Percentiles rank a stretch among this genome's conserved stretches.
These are phyloP conservation scores for Paramecium octaurelia DNA, from an alignment of 73 alveolate species.

Conservation along the genomic window DNA sequence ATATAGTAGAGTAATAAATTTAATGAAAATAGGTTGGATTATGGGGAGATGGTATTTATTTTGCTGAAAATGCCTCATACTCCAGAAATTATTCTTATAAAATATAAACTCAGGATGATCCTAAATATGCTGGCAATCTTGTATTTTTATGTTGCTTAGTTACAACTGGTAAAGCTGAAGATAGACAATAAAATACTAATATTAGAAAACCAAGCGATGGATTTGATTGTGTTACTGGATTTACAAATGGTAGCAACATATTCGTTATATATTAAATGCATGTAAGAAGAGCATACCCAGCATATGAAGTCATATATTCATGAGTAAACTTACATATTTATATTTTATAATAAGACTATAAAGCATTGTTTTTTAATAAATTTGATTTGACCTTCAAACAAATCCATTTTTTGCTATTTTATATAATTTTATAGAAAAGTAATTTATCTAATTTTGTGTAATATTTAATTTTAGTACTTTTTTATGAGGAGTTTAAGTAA, in stretches of 20 bases:
- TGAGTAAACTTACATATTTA: neutral
- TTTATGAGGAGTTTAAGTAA: too few species aligned
- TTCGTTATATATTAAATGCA: neutral
- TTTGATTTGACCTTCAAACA: too few species aligned
- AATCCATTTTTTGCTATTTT: too few species aligned
- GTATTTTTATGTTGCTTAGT: neutral
- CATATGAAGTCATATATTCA: neutral
- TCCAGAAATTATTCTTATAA: neutral
- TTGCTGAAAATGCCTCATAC: neutral
- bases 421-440: too few species aligned
- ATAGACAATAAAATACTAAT: too few species aligned
- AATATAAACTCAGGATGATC: neutral
- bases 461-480: too few species aligned
- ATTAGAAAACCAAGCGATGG: neutral
- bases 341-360: neutral
- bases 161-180: neutral
- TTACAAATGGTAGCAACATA: neutral
- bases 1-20: neutral
- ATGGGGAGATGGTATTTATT: slow-evolving; percentile 43
- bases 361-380: too few species aligned
- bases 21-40: neutral
- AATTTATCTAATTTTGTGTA: too few species aligned
- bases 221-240: neutral
- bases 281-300: slow-evolving; percentile 48
- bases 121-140: neutral